Percentiles rank a stretch among this genome's conserved stretches.
Conservation (phyloP, 2,329 filamentous ascomycete genomes). For the Exophiala spinifera region DNA sequence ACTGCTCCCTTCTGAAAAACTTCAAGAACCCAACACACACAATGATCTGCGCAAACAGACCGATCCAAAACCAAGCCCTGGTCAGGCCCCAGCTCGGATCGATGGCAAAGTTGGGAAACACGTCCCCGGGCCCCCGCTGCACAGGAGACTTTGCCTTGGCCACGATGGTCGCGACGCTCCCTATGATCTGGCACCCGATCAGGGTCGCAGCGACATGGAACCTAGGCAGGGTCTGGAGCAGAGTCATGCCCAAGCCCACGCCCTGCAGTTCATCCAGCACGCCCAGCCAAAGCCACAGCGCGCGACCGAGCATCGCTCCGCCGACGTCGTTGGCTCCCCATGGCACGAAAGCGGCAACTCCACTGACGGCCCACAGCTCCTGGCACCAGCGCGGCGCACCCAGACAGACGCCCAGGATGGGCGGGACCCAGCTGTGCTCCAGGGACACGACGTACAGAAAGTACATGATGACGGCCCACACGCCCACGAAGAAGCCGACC, state of each 20-base stretch:
- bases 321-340: constrained; percentile 55
- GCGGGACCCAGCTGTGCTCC: constrained; percentile 63
- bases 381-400: constrained; percentile 65
- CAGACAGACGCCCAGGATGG: constrained; percentile 65
- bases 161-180: constrained; percentile 60
- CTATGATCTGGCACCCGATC: constrained; percentile 60
- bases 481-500: constrained; percentile 48
- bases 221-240: constrained; percentile 62
- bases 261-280: constrained; percentile 64
- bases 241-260: constrained; percentile 65
- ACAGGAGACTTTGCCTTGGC: constrained; percentile 60
- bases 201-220: constrained; percentile 63
- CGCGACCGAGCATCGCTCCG: constrained; percentile 53
- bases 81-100: background rate
- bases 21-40: constrained; percentile 58
- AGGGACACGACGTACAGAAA: constrained; percentile 55
- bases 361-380: constrained; percentile 63
- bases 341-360: constrained; percentile 60
- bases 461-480: constrained; percentile 56
- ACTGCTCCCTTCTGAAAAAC: constrained; percentile 47
- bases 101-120: constrained; percentile 43
- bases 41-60: constrained; percentile 54
- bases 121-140: constrained; percentile 57
- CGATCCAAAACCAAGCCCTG: constrained; percentile 59
- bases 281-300: constrained; percentile 66